These are phyloP conservation scores for Cicer yamashitae DNA, from an alignment of 306 rosid species.

Conservation along the genomic window DNA sequence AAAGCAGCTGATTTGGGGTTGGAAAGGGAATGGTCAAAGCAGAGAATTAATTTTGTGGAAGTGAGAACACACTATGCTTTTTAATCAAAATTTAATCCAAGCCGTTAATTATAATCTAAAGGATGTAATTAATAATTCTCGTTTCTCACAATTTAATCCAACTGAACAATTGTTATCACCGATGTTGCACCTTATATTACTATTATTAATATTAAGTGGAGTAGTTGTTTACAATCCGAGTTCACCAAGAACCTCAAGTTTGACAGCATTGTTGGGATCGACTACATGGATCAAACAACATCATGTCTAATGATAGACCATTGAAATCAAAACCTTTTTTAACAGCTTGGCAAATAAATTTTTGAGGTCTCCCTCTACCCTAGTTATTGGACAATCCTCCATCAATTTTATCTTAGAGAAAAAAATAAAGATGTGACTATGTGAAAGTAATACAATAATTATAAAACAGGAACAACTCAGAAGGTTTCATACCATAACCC, in stretches of 20 bases:
- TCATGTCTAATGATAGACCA: neutral
- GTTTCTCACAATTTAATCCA: no score
- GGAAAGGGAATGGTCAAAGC: no score
- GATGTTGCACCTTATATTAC: no score
- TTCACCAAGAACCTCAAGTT: neutral
- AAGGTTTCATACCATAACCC: constrained; percentile 59
- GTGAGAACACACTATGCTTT: no score
- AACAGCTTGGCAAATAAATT: neutral
- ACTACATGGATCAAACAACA: constrained; percentile 13
- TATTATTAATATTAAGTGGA: neutral
- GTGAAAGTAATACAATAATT: constrained; percentile 34
- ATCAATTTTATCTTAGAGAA: constrained; percentile 16
- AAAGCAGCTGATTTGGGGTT: no score
- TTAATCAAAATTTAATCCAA: no score
- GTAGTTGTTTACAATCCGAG: neutral
- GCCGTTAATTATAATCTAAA: no score
- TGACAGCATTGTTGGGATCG: neutral
- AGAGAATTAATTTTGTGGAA: no score
- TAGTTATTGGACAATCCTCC: constrained; percentile 6
- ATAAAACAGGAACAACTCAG: constrained; percentile 15
- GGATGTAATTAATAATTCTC: no score
- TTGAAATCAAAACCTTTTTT: neutral
- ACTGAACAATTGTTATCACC: no score
- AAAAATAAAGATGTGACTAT: constrained; percentile 6
- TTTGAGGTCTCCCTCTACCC: neutral